Evolutionary conservation across 1,284 basidiomycete species (phyloP), one percentile per base, ranked within the genome.

Genomic region (Heliocybe sulcata): DNA sequence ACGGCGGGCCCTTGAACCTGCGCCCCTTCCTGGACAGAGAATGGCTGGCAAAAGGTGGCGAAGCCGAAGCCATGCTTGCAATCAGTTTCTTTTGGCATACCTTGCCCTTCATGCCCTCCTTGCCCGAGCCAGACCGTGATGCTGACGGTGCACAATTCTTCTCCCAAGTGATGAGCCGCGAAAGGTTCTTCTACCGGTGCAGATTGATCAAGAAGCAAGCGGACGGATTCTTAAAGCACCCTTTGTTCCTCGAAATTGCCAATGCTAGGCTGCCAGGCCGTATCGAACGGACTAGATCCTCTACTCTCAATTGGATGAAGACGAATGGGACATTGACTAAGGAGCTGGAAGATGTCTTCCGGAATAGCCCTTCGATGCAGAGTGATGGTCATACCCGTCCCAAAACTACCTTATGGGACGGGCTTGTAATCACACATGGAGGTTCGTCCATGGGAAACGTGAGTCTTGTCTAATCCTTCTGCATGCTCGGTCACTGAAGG

Each of bases 361-460:
- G 53, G 33, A 48, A 14, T 1, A 50, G 42, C 3, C 23, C n/a
- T 16, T 4, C 12, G 20, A 49, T 49, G 2, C 38, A 42, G 19
- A n/a, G n/a, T n/a, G 38, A 42, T 20, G 38, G 19, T 16, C 19
- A 9, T 9, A 35, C 9, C 9, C 33, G 38, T 42, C 16, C 12
- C 16, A 6, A 55, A 58, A 26, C 56, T 66, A 71, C 59, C 61
- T 61, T 42, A 38, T 9, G 57, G 1, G 50, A 55, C 16, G 65
- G 65, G n/a, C 54, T 65, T 45, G 70, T 77, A 22, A 57, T 69
- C 26, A 59, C 64, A 31, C 69, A 73, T 58, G 73, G 71, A 1
- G 77, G 75, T 9, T 76, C 77, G 11, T 78, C 74, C 55, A 67
- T 79, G 23, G 77, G 77, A n/a, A 75, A 77, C 65, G 78, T 79